Percentiles rank a stretch among this genome's conserved stretches.
Conservation (phyloP, 2,329 filamentous ascomycete genomes). For the Trichoderma sp. region DNA sequence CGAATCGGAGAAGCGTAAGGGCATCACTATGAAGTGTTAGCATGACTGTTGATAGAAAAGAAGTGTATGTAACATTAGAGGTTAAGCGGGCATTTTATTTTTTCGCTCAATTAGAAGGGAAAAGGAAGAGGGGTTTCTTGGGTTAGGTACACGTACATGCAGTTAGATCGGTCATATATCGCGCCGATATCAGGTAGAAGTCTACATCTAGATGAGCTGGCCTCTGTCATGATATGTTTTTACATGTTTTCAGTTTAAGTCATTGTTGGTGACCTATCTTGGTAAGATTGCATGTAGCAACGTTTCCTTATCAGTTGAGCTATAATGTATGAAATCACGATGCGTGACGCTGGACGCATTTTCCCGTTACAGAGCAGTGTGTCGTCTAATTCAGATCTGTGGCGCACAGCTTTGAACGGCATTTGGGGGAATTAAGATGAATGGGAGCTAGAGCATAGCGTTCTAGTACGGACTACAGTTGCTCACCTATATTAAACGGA, state of each 20-base stretch:
- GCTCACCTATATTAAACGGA: neutral
- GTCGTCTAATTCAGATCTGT: neutral
- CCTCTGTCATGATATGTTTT: neutral
- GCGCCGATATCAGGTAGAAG: neutral
- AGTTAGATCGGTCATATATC: neutral
- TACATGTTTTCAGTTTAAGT: neutral
- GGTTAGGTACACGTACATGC: neutral
- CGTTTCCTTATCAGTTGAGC: neutral
- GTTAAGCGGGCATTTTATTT: neutral
- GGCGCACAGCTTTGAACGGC: neutral
- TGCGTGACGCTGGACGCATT: neutral
- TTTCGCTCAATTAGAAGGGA: neutral
- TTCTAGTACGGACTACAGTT: neutral
- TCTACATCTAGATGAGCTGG: neutral
- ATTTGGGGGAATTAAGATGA: neutral
- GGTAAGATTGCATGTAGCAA: neutral
- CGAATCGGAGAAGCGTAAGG: constrained; percentile 77
- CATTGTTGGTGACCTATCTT: neutral
- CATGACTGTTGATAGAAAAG: neutral
- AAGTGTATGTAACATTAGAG: neutral
- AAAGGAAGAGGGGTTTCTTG: neutral
- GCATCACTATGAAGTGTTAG: constrained; percentile 80
- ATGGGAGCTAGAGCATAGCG: neutral
- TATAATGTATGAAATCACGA: neutral
- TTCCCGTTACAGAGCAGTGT: neutral